Conservation (phyloP, 306 rosid genomes). For the Vicia villosa region DNA sequence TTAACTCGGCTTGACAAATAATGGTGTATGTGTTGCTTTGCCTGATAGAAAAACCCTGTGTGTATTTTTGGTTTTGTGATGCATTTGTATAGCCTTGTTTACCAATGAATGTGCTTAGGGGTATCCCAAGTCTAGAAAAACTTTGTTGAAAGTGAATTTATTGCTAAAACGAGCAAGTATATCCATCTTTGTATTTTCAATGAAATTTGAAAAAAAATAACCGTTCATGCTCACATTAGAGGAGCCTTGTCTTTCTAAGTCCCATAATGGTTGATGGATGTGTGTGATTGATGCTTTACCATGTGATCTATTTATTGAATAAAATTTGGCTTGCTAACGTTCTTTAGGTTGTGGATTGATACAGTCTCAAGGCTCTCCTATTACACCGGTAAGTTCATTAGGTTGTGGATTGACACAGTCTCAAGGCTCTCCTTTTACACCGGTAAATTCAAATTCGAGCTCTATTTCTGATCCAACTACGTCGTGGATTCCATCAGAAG, state of each 20-base stretch:
- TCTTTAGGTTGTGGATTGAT: conserved; percentile 39
- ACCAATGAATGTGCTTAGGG: conserved; percentile 6
- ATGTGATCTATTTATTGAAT: conserved; percentile 31
- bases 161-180: conserved; percentile 6
- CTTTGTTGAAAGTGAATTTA: background rate
- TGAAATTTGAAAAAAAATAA: conserved; percentile 6
- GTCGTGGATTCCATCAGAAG: conserved; percentile 60
- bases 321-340: conserved; percentile 33
- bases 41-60: conserved; percentile 2
- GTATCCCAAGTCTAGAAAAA: conserved; percentile 11
- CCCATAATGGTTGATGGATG: background rate
- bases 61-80: background rate
- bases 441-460: conserved; percentile 76
- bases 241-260: conserved; percentile 1
- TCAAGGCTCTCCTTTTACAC: conserved; percentile 66
- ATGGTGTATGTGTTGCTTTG: conserved; percentile 23
- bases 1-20: conserved; percentile 8
- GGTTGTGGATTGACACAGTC: background rate
- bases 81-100: background rate
- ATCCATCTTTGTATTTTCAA: conserved; percentile 1
- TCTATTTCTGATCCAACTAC: conserved; percentile 59
- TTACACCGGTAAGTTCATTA: conserved; percentile 64
- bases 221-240: conserved; percentile 9
- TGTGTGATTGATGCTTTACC: conserved; percentile 15
- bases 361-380: conserved; percentile 73